These are phyloP conservation scores for Xylaria sp. DNA, from an alignment of 2,329 filamentous ascomycete species.

Conservation along the genomic window DNA sequence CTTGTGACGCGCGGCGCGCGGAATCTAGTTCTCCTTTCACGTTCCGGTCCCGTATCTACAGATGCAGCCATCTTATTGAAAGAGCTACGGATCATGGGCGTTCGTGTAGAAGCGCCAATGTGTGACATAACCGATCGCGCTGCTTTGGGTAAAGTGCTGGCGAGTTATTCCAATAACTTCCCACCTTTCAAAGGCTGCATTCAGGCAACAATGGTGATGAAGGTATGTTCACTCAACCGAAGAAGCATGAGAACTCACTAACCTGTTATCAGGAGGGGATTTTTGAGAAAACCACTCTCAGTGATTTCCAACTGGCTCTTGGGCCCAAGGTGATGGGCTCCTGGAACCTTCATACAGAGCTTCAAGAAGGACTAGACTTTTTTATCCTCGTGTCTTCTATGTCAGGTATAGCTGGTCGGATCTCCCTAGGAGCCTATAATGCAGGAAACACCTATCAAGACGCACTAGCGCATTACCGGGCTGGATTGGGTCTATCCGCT, in stretches of 20 bases:
- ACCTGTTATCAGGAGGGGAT: neutral
- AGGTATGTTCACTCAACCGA: no score
- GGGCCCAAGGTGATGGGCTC: neutral
- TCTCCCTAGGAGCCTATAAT: neutral
- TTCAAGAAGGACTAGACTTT: neutral
- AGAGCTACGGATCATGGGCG: neutral
- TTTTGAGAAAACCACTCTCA: neutral
- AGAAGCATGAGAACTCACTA: neutral
- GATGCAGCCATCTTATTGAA: neutral
- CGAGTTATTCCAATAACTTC: neutral
- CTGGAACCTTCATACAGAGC: neutral
- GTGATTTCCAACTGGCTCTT: neutral
- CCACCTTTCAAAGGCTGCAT: conserved; percentile 47
- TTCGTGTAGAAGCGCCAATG: neutral
- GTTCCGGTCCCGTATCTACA: neutral
- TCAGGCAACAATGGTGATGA: conserved; percentile 46
- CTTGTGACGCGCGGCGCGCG: conserved; percentile 7
- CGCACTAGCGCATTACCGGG: neutral
- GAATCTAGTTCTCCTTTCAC: conserved; percentile 6
- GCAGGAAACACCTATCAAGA: neutral
- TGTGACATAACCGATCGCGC: neutral
- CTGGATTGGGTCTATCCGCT: neutral
- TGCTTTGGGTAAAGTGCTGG: neutral
- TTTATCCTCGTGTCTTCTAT: neutral
- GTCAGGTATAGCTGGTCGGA: neutral